A percentile compares a stretch with the other conserved stretches of the same genome.
These are phyloP conservation scores for Fusarium equiseti DNA, from an alignment of 2,329 filamentous ascomycete species.

Conservation along the genomic window DNA sequence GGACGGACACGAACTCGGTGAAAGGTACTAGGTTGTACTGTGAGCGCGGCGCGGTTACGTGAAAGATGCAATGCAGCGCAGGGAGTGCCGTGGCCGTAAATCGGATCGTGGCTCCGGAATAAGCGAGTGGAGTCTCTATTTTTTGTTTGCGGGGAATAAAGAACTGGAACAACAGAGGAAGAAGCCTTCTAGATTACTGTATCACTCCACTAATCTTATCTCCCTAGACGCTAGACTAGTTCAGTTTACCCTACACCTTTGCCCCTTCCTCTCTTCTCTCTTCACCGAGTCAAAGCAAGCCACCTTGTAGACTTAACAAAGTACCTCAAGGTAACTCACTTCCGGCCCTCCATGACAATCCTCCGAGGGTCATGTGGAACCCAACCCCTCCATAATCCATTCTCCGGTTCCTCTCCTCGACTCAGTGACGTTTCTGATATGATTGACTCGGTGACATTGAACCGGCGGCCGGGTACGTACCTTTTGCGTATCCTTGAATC, in stretches of 20 bases:
- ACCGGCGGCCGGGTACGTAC: slow-evolving; percentile 21
- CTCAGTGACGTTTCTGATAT: slow-evolving; percentile 38
- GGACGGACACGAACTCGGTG: slow-evolving; percentile 3
- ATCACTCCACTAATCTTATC: background rate
- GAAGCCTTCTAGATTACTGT: slow-evolving; percentile 23
- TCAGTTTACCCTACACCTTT: slow-evolving; percentile 28
- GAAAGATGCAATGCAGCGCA: background rate
- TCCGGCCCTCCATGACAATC: slow-evolving; percentile 22
- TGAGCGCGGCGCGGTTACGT: slow-evolving; percentile 25
- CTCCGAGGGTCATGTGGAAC: slow-evolving; percentile 25
- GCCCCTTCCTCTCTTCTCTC: background rate
- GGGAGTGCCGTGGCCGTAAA: slow-evolving; percentile 31
- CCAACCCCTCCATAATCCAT: slow-evolving; percentile 8
- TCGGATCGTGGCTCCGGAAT: slow-evolving; percentile 39
- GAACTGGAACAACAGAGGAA: background rate
- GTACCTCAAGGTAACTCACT: slow-evolving; percentile 33
- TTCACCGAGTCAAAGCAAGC: slow-evolving; percentile 12
- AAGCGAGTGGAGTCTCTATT: slow-evolving; percentile 37
- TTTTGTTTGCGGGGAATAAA: slow-evolving; percentile 37
- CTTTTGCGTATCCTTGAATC: background rate
- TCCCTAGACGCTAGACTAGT: background rate
- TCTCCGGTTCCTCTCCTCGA: slow-evolving; percentile 11
- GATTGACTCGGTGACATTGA: slow-evolving; percentile 38
- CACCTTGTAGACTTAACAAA: slow-evolving; percentile 14
- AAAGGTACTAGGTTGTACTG: background rate